phyloP scores from a whole-genome alignment of 495 filamentous ascomycete genomes.

The Bombardia bombarda region DNA sequence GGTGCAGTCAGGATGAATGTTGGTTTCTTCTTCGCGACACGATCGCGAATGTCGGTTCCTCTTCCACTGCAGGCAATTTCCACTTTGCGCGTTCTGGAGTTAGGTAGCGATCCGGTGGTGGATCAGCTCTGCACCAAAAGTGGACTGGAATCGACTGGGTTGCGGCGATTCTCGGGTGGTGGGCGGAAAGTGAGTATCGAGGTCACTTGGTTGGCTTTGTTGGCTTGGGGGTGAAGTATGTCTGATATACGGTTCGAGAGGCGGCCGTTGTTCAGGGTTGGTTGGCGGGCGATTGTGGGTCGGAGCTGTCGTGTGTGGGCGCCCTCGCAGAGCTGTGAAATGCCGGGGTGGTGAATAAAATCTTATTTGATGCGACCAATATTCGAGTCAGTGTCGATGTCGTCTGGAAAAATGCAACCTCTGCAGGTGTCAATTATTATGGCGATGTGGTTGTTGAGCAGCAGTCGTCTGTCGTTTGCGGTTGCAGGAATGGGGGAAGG shows the following conservation, averaged over 20 bases:
- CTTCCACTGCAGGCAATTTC: constrained; percentile 4
- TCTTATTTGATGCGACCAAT: not conserved
- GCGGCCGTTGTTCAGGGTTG: not conserved
- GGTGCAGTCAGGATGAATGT: constrained; percentile 12
- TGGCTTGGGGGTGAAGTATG: constrained; percentile 3
- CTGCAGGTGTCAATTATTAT: not conserved
- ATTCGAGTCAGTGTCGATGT: not conserved
- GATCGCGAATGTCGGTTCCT: constrained; percentile 13
- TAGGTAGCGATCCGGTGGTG: constrained; percentile 23
- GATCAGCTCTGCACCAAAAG: constrained; percentile 26
- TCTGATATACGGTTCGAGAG: constrained; percentile 3
- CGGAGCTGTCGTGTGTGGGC: not conserved
- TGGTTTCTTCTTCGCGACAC: constrained; percentile 9
- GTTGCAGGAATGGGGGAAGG: constrained; percentile 11
- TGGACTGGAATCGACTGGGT: not conserved
- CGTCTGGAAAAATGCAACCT: not conserved
- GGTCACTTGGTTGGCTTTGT: not conserved
- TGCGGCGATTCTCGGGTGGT: not conserved
- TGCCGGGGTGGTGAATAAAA: not conserved
- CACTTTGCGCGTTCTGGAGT: too few relatives aligned
- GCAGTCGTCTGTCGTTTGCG: constrained; percentile 12
- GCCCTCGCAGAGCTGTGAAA: not conserved
- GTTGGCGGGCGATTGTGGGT: not conserved
- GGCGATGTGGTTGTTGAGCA: constrained; percentile 3
- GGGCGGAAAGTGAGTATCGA: not conserved